Evolutionary conservation across 2,329 filamentous ascomycete genomes (phyloP), one percentile per base, ranked within the genome.

Genomic region (Zasmidium cellare): DNA sequence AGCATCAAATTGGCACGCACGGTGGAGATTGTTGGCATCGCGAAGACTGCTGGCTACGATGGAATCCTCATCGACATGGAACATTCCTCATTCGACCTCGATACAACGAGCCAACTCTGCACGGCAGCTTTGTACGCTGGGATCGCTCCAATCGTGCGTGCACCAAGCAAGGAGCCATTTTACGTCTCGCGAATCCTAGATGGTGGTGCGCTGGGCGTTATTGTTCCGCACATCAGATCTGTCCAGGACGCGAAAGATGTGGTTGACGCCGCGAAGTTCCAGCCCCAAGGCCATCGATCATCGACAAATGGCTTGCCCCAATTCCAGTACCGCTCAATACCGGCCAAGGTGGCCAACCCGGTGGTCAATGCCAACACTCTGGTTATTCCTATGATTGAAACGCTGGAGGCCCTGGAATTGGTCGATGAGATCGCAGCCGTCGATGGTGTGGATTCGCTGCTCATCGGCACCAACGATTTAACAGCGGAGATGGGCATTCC

Each of bases 51-150:
- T 11, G 76, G 76, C 7, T 72, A 76, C 51, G 71, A 78, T 50
- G 75, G 72, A 44, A 69, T 79, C 41, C 71, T 79, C 56, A 74
- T 80, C 56, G 76, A 80, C 53, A 76, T 79, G 74, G 77, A 80
- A 58, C 77, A 79, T 58, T 76, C 74, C 2, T 64, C 72, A 1
- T 66, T 79, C 25, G 69, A 73, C 55, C 64, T 79, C 19, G 69
- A 72, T 58, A 65, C 68, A 0, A 70, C 72, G 7, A 63, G 67
- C 16, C 76, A 77, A 56, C 67, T 79, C 11, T 71, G 72, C 51
- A 69, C 76, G 5, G 76, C 77, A 18, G 73, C 70, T 51, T 69
- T 73, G 28, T 75, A 72, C 51, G 75, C 70, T 44, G 74, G 74
- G 11, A 69, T 79, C 20, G 70, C 74, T 1, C 75, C 76, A 3